A percentile compares a stretch with the other conserved stretches of the same genome.
phyloP scores from a whole-genome alignment of 2,329 filamentous ascomycete species.

The Berkeleyomyces rouxiae region DNA sequence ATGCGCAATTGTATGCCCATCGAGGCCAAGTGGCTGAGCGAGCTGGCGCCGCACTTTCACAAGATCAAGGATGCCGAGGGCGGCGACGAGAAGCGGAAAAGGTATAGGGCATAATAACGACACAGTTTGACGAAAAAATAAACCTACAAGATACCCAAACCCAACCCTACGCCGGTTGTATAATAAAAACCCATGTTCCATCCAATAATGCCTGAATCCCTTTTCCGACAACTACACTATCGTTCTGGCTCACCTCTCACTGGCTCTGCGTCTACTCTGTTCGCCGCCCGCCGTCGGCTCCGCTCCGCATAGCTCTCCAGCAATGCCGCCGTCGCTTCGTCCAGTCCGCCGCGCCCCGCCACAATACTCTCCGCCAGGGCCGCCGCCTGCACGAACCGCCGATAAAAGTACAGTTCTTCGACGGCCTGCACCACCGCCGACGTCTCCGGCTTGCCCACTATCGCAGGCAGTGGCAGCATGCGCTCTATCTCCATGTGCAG shows the following conservation, averaged over 20 bases:
- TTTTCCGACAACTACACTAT: neutral
- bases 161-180: neutral
- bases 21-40: slow-evolving; percentile 67
- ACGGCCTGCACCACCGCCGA: slow-evolving; percentile 38
- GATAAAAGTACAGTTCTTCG: slow-evolving; percentile 41
- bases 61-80: slow-evolving; percentile 80
- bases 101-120: slow-evolving; percentile 15
- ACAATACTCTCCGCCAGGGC: slow-evolving; percentile 23
- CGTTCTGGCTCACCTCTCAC: neutral
- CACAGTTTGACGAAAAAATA: neutral
- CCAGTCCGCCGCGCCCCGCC: slow-evolving; percentile 22
- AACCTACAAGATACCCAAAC: neutral
- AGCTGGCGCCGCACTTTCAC: slow-evolving; percentile 87
- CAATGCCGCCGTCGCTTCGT: slow-evolving; percentile 26
- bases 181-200: neutral
- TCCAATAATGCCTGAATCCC: too few relatives aligned
- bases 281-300: neutral
- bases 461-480: slow-evolving; percentile 24
- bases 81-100: slow-evolving; percentile 49
- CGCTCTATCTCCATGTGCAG: too few relatives aligned
- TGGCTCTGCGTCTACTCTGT: neutral
- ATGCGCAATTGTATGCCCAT: slow-evolving; percentile 79
- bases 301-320: slow-evolving; percentile 24
- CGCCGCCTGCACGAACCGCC: slow-evolving; percentile 29
- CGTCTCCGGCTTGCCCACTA: slow-evolving; percentile 28